Evolutionary conservation across 345 rosid genomes (phyloP), one percentile per base, ranked within the genome.

Genomic region (Theobroma cacao): DNA sequence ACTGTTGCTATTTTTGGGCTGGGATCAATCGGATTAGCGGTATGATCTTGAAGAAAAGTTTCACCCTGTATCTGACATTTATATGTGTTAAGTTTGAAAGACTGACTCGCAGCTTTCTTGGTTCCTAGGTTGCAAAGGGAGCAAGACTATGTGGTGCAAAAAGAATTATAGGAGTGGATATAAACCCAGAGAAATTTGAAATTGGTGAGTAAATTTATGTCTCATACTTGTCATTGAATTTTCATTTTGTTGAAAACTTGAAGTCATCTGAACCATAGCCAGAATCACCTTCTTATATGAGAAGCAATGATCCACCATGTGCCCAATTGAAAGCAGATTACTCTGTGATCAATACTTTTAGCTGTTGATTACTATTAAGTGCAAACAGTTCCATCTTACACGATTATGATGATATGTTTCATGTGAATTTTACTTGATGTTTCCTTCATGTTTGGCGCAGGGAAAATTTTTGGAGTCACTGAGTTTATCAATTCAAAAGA

Each of bases 1-100:
- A 93, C 94, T 26, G 93, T 93, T 79, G 98, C 83, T 45, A 90
- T 95, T 43, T 87, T 93, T 79, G 98, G 98, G 81, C 87, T 95
- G 50, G 98, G 98, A 45, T 89, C 98, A 36, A 86, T 95, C 22
- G 98, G 97, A 50, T 76, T 95, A 79, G 98, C 98, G 45, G 98
- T 95, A 91, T 47, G 85, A 63, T 80, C 53, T 58, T 7, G 5
- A 33, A 62, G 43, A 41, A 14, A 59, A 59, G 14, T 60, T 52
- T 55, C 38, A 31, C 36, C n/a, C 28, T 33, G 45, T n/a, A 6
- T 20, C 40, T 7, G 75, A 48, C 47, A 17, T 36, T 36, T 38
- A 6, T n/a, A 30, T n/a, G 14, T 33, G 7, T 20, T 47, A 40
- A 63, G 11, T 31, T 79, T 60, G 72, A 28, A 43, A 41, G 20